Base-by-base conservation (phyloP, 192 early-diverging fungal genomes). In the Jimgerdemannia lactiflua region DNA sequence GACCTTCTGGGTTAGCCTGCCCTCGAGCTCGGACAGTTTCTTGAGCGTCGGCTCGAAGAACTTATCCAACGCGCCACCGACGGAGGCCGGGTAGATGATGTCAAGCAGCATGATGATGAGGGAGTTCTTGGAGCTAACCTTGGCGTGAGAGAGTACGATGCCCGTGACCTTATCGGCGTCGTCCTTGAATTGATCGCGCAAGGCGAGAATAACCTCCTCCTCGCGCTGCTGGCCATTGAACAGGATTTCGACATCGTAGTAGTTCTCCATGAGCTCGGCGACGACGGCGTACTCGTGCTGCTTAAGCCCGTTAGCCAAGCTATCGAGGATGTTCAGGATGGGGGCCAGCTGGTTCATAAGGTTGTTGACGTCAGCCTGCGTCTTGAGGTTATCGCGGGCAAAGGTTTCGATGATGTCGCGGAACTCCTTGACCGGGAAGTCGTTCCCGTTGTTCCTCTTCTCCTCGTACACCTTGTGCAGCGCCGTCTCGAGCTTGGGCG, bases 181-280 rank as follows among this genome's bases (percentile, higher is more conserved):
- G 43, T 88, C 86, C 82, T 96, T 96, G 89, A 93, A 80, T 79
- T 89, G 84, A 64, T 98, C 96, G 73, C 97, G 94, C 68, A 99
- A 83, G 29, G 89, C 78, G 74, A 95, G 82, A 77, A 99, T 80
- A 11, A 92, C 95, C 67, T 96, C 94, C 78, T 98, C 96, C 71
- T 95, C 93, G 73, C 89, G 87, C 54, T 86, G 84, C 7, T 84
- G 65, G 20, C 89, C 88, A 54, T 90, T 87, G 78, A 98, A 99
- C 59, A 96, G 81, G 3, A 88, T 85, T 84, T 99, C 96, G 44
- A 94, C 90, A 70, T 92, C 87, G 68, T 92, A 87, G 87, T 97
- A 99, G 59, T 90, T 89, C 79, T 95, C 88, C 71, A 99, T 85
- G 20, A 98, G 88, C 42, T 88, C 78, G 29, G 87, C 88, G 66